Conservation (phyloP, 2,329 filamentous ascomycete genomes). For the Tympanopsis confertula region DNA sequence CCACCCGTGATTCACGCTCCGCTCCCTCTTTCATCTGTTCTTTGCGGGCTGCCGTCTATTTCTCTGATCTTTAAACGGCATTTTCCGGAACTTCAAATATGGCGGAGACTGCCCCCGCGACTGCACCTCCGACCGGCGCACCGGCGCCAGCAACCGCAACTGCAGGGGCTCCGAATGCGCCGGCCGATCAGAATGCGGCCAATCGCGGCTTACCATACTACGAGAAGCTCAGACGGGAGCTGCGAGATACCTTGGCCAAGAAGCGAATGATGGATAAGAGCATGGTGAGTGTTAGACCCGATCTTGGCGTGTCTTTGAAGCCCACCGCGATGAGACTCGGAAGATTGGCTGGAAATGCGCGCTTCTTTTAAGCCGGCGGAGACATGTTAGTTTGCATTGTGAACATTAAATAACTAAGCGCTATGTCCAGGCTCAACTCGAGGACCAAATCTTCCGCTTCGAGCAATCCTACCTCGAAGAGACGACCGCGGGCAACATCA, state of each 20-base stretch:
- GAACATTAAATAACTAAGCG: neutral
- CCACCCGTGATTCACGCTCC: too few species aligned
- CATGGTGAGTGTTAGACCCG: conserved; percentile 28
- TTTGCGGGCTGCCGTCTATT: too few species aligned
- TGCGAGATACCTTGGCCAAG: conserved; percentile 12
- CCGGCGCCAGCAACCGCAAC: neutral
- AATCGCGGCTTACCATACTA: conserved; percentile 10
- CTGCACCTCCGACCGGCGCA: neutral
- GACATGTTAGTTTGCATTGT: conserved; percentile 1
- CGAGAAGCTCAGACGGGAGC: conserved; percentile 13
- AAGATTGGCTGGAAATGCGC: neutral
- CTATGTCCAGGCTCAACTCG: conserved; percentile 37
- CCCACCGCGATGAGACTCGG: conserved; percentile 1
- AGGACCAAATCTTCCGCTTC: conserved; percentile 52
- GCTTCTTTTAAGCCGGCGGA: neutral
- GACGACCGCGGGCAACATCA: conserved; percentile 54
- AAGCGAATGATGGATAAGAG: conserved; percentile 34
- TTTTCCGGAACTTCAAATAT: neutral
- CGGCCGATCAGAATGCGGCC: conserved; percentile 2
- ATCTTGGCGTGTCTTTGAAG: neutral
- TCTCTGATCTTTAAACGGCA: too few species aligned
- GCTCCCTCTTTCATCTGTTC: too few species aligned
- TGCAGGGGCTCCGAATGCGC: neutral
- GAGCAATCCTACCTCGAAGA: conserved; percentile 59
- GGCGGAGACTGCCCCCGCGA: neutral